phyloP scores from a whole-genome alignment of 768 basidiomycete genomes.

The Boletellus emodensis region DNA sequence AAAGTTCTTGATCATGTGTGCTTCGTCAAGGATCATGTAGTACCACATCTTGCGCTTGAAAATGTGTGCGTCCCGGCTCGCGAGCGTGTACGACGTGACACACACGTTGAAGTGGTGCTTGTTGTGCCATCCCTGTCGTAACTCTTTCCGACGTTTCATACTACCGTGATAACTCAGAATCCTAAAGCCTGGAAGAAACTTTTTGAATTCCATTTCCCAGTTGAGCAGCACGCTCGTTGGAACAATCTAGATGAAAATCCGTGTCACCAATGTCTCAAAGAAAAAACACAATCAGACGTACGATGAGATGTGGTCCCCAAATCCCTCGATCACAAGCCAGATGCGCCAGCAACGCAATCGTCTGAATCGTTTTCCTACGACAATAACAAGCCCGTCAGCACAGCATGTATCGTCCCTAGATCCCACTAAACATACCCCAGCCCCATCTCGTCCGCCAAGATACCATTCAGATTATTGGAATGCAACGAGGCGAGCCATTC shows the following conservation, averaged over 20 bases:
- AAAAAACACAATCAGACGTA: conserved; percentile 27
- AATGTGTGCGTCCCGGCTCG: conserved; percentile 85
- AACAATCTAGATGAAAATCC: conserved; percentile 49
- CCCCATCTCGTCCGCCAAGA: conserved; percentile 93
- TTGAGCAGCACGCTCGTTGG: conserved; percentile 93
- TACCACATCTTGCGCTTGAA: conserved; percentile 94
- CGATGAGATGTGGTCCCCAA: conserved; percentile 90
- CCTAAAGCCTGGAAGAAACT: conserved; percentile 86
- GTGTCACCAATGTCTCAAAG: background rate
- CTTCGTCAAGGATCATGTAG: conserved; percentile 95
- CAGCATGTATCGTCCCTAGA: background rate
- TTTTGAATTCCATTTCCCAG: conserved; percentile 97
- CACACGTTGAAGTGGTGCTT: conserved; percentile 90
- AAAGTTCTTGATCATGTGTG: conserved; percentile 98
- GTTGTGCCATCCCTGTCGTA: conserved; percentile 88
- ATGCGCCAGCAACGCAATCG: conserved; percentile 90
- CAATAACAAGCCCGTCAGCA: background rate
- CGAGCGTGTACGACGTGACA: conserved; percentile 90
- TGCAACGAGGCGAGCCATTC: conserved; percentile 94
- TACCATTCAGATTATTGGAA: conserved; percentile 74
- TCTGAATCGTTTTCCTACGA: conserved; percentile 89
- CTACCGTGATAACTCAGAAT: conserved; percentile 88
- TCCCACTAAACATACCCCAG: conserved; percentile 59
- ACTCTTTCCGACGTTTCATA: conserved; percentile 83
- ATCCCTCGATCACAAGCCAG: conserved; percentile 87